These are phyloP conservation scores for Scedosporium aurantiacum DNA, from an alignment of 2,329 filamentous ascomycete genomes.

Conservation along the genomic window DNA sequence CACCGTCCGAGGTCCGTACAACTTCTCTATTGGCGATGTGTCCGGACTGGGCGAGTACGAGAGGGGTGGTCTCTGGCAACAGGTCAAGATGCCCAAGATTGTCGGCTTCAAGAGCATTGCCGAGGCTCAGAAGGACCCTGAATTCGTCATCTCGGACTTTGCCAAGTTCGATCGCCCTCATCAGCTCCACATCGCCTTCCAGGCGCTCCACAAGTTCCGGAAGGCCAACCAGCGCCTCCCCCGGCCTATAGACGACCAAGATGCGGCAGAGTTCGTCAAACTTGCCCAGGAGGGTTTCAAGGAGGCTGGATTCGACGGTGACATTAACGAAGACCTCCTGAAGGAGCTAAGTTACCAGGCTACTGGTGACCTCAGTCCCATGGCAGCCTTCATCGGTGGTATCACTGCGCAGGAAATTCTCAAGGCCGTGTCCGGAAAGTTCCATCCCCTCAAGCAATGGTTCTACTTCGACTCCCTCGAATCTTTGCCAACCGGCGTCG, in stretches of 20 bases:
- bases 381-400: conserved; percentile 93
- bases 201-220: conserved; percentile 80
- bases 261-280: conserved; percentile 66
- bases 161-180: conserved; percentile 94
- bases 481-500: conserved; percentile 66
- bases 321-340: conserved; percentile 85
- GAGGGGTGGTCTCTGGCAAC: conserved; percentile 79
- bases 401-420: conserved; percentile 88
- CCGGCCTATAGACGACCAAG: conserved; percentile 70
- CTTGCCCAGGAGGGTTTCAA: conserved; percentile 65
- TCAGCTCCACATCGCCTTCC: conserved; percentile 84
- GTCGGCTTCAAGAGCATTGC: conserved; percentile 79
- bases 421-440: conserved; percentile 96
- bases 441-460: conserved; percentile 90
- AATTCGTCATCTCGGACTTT: conserved; percentile 86
- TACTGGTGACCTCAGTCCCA: conserved; percentile 76
- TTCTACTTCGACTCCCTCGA: conserved; percentile 98
- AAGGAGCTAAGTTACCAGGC: conserved; percentile 93
- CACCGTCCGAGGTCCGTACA: conserved; percentile 90
- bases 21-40: conserved; percentile 93
- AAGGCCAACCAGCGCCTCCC: conserved; percentile 67
- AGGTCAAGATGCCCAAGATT: conserved; percentile 97
- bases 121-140: conserved; percentile 70
- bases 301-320: conserved; percentile 47
- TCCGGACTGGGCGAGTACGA: conserved; percentile 77